Percentiles rank a stretch among this genome's conserved stretches.
phyloP scores from a whole-genome alignment of 1,284 basidiomycete genomes.

The Leucoagaricus sp. region DNA sequence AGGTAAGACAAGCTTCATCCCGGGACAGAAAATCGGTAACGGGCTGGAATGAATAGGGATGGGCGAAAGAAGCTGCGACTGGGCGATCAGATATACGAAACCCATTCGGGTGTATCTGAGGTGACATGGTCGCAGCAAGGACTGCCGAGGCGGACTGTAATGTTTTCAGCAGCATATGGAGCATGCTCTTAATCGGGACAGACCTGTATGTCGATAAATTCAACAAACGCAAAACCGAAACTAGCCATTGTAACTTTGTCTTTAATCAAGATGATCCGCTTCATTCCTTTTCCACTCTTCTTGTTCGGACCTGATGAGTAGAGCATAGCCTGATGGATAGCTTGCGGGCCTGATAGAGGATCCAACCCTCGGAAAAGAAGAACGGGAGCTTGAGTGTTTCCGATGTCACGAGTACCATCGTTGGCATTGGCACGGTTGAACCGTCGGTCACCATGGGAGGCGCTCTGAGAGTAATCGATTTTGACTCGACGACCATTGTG shows the following conservation, averaged over 20 bases:
- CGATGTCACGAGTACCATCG: slow-evolving; percentile 94
- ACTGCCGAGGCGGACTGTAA: slow-evolving; percentile 69
- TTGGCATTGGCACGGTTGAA: slow-evolving; percentile 67
- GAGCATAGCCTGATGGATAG: slow-evolving; percentile 78
- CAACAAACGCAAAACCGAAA: slow-evolving; percentile 92
- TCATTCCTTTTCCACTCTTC: slow-evolving; percentile 82
- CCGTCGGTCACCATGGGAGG: slow-evolving; percentile 66
- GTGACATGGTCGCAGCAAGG: slow-evolving; percentile 79
- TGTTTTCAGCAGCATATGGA: neutral
- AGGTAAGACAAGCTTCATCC: slow-evolving; percentile 72
- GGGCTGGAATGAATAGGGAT: slow-evolving; percentile 83
- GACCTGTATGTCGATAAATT: slow-evolving; percentile 83
- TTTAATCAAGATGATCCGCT: slow-evolving; percentile 82
- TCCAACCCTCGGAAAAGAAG: slow-evolving; percentile 88
- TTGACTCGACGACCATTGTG: slow-evolving; percentile 81
- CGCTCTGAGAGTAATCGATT: slow-evolving; percentile 88
- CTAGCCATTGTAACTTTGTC: slow-evolving; percentile 82
- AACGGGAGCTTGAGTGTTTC: slow-evolving; percentile 76
- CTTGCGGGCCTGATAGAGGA: slow-evolving; percentile 81
- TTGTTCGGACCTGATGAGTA: slow-evolving; percentile 65
- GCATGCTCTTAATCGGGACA: slow-evolving; percentile 18
- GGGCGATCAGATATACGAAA: slow-evolving; percentile 86
- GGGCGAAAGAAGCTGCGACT: slow-evolving; percentile 87
- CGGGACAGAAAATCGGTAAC: slow-evolving; percentile 69
- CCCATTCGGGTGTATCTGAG: slow-evolving; percentile 81